These are phyloP conservation scores for Lactifluus volemus DNA, from an alignment of 768 basidiomycete species.

Conservation along the genomic window DNA sequence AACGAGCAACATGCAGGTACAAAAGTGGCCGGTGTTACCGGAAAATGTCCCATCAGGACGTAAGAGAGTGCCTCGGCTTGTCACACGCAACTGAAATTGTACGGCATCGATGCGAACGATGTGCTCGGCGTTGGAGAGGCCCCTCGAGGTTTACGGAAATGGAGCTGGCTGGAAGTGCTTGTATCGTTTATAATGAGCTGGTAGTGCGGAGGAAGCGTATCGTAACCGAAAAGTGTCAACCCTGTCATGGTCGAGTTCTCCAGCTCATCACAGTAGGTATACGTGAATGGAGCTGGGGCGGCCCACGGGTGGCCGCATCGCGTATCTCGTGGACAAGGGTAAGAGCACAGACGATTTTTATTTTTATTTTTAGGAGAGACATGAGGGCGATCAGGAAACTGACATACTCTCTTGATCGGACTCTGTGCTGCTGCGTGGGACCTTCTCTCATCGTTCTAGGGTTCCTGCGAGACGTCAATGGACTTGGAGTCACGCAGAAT, in stretches of 20 bases:
- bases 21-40: slow-evolving; percentile 47
- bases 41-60: slow-evolving; percentile 44
- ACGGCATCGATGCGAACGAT: slow-evolving; percentile 47
- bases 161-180: slow-evolving; percentile 49
- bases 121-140: slow-evolving; percentile 52
- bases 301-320: slow-evolving; percentile 65
- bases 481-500: slow-evolving; percentile 58
- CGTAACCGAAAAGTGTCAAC: not conserved
- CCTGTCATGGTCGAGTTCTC: no score
- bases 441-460: slow-evolving; percentile 45
- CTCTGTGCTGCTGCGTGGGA: slow-evolving; percentile 46
- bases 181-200: slow-evolving; percentile 50
- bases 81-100: slow-evolving; percentile 53
- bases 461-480: slow-evolving; percentile 40
- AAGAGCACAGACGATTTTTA: slow-evolving; percentile 35
- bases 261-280: slow-evolving; percentile 36
- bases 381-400: not conserved
- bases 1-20: slow-evolving; percentile 20
- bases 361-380: not conserved
- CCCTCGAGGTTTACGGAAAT: slow-evolving; percentile 52
- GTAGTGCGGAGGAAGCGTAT: slow-evolving; percentile 50
- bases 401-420: not conserved
- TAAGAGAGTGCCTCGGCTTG: slow-evolving; percentile 51
- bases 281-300: slow-evolving; percentile 67
- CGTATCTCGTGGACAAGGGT: slow-evolving; percentile 48